These are phyloP conservation scores for Diplogelasinospora grovesii DNA, from an alignment of 495 filamentous ascomycete genomes.

Conservation along the genomic window DNA sequence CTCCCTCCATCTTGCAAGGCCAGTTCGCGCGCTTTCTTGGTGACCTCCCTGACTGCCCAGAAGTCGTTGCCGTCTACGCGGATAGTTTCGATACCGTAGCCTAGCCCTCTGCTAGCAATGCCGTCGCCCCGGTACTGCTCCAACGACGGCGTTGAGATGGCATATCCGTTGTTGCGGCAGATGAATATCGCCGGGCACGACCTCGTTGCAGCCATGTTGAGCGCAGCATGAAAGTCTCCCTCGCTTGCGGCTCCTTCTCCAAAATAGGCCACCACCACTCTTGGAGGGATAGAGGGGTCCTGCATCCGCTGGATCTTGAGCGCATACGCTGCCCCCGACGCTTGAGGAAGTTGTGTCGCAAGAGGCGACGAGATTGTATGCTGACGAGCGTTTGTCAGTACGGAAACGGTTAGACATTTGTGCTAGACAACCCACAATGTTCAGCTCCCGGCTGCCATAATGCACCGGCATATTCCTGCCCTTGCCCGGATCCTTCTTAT, in stretches of 20 bases:
- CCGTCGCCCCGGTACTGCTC: slow-evolving; percentile 98
- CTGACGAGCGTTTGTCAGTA: slow-evolving; percentile 36
- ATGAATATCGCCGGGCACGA: slow-evolving; percentile 90
- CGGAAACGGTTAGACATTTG: too few relatives aligned
- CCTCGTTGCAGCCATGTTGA: slow-evolving; percentile 93
- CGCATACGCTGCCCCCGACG: slow-evolving; percentile 88
- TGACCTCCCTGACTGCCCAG: slow-evolving; percentile 84
- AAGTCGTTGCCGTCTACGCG: slow-evolving; percentile 97
- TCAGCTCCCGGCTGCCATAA: slow-evolving; percentile 76
- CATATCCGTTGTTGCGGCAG: slow-evolving; percentile 96
- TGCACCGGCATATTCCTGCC: slow-evolving; percentile 98
- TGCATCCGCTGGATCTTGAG: slow-evolving; percentile 77
- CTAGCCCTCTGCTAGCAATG: slow-evolving; percentile 88
- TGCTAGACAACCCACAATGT: slow-evolving; percentile 53
- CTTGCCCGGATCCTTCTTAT: slow-evolving; percentile 67
- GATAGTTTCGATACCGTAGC: slow-evolving; percentile 96
- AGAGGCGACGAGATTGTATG: slow-evolving; percentile 92
- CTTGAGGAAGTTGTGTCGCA: slow-evolving; percentile 94
- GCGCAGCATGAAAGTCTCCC: slow-evolving; percentile 93
- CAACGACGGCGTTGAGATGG: slow-evolving; percentile 88
- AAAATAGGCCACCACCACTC: slow-evolving; percentile 86
- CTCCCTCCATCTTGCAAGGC: slow-evolving; percentile 71
- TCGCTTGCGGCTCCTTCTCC: slow-evolving; percentile 97
- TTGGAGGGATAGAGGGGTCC: slow-evolving; percentile 54
- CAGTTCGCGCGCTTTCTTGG: slow-evolving; percentile 65